Evolutionary conservation across 163 green algal species (phyloP).

Genomic region (Scenedesmus sp.): DNA sequence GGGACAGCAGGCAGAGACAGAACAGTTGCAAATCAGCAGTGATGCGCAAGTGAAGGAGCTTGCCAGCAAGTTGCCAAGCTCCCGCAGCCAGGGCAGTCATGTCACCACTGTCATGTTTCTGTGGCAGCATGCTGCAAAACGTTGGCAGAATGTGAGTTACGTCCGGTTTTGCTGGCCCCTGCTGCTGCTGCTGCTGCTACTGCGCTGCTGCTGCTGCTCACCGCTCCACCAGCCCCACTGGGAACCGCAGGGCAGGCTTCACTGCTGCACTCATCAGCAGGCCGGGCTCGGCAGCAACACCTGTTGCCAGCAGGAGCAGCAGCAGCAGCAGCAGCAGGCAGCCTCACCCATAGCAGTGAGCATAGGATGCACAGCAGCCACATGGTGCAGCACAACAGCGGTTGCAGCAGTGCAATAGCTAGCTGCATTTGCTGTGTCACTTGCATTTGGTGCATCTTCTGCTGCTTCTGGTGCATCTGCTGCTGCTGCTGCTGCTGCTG

Average conservation of each 20-base stretch:
- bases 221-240: neutral
- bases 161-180: neutral
- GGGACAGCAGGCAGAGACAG: neutral
- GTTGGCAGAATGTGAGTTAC: neutral
- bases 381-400: neutral
- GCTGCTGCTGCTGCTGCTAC: neutral
- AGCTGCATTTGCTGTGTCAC: neutral
- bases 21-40: neutral
- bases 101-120: too few relatives aligned
- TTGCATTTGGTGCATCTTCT: too few relatives aligned
- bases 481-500: neutral
- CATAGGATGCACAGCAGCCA: neutral
- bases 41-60: neutral
- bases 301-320: neutral
- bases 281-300: conserved; percentile 36
- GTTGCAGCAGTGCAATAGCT: too few relatives aligned
- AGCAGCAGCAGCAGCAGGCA: neutral
- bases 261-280: conserved; percentile 34
- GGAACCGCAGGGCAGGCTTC: conserved; percentile 22
- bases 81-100: too few relatives aligned
- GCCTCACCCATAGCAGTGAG: neutral
- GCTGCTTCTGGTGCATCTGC: neutral
- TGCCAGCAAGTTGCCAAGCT: too few relatives aligned
- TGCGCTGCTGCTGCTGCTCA: neutral
- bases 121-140: neutral